Evolutionary conservation across 1,284 basidiomycete species (phyloP), one percentile per base, ranked within the genome.

Genomic region (Peniophora sp.): DNA sequence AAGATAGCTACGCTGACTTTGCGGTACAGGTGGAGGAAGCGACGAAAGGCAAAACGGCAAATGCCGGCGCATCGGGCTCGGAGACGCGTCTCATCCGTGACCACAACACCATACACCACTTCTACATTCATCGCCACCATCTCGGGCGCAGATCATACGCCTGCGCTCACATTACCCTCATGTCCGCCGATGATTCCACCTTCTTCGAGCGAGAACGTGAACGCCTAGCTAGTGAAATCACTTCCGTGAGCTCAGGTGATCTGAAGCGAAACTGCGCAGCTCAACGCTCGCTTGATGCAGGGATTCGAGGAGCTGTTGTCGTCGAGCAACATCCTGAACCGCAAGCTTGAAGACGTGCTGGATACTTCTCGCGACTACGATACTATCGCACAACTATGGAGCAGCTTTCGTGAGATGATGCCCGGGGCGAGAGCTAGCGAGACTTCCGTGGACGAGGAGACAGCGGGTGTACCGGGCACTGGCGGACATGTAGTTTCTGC

Each of bases 331-430:
- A 78, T 79, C n/a, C 70, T 95, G 17, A 97, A 97, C 65, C 82
- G 94, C 52, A 94, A 92, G 61, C 74, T 97, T 3, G 94, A 97
- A 67, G 92, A 97, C 64, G 88, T 92, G 0, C 74, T 91, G 35
- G 87, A 88, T 9, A 95, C 97, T 75, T 93, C 94, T 3, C 85
- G 85, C 55, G 95, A 97, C 70, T 96, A 97, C 64, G 83, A 88
- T 50, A 93, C 89, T 0, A 93, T 97, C 47, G 88, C 92, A 1
- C 73, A 80, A 2, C 74, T 97, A 20, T 97, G 94, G 94, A 76
- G 84, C 47, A 82, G 78, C 52, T 92, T 94, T 60, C 83, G 90
- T 57, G 71, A 83, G 51, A 72, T 93, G 55, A 92, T 92, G 85
- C 76, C 75, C 18, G 74, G 71, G 39, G 75, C 74, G 52, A 62